Evolutionary conservation across 495 filamentous ascomycete genomes (phyloP).

Genomic region (Extremus antarcticus): DNA sequence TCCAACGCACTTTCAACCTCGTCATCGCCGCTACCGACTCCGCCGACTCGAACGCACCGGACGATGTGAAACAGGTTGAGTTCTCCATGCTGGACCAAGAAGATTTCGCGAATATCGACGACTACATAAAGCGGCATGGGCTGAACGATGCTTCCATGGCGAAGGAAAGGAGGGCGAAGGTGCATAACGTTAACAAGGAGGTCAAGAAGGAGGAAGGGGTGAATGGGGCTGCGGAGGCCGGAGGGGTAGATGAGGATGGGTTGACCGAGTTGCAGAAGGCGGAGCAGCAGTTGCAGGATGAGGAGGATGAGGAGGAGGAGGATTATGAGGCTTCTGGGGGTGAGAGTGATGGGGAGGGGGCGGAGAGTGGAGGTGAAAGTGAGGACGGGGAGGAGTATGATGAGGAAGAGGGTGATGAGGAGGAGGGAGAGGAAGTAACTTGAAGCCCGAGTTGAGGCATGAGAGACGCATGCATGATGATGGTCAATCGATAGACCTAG

Average conservation of each 20-base stretch:
- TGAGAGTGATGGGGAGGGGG: conserved; percentile 43
- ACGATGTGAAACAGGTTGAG: conserved; percentile 26
- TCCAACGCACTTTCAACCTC: conserved; percentile 91
- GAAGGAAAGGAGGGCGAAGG: conserved; percentile 74
- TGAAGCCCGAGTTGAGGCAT: no score
- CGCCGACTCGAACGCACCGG: conserved; percentile 12
- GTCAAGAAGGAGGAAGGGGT: conserved; percentile 41
- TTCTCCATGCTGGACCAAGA: conserved; percentile 36
- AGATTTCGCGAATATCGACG: conserved; percentile 60
- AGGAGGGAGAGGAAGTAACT: no score
- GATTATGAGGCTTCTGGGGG: conserved; percentile 71
- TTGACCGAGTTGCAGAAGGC: conserved; percentile 54
- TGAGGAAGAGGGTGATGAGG: conserved; percentile 38
- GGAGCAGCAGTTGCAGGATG: conserved; percentile 50
- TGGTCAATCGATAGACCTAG: no score
- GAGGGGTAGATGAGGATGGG: conserved; percentile 27
- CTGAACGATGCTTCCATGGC: conserved; percentile 90
- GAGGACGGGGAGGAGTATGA: conserved; percentile 35
- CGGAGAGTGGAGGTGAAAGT: conserved; percentile 35
- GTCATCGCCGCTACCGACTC: conserved; percentile 41
- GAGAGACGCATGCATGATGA: no score
- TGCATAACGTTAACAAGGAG: conserved; percentile 53
- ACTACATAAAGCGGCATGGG: conserved; percentile 67
- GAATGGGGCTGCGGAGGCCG: conserved; percentile 17
- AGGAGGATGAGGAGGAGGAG: conserved; percentile 78